Percentiles rank a stretch among this genome's conserved stretches.
Evolutionary conservation across 257 asterid genomes (phyloP).

Genomic region (Euphrasia confusa): DNA sequence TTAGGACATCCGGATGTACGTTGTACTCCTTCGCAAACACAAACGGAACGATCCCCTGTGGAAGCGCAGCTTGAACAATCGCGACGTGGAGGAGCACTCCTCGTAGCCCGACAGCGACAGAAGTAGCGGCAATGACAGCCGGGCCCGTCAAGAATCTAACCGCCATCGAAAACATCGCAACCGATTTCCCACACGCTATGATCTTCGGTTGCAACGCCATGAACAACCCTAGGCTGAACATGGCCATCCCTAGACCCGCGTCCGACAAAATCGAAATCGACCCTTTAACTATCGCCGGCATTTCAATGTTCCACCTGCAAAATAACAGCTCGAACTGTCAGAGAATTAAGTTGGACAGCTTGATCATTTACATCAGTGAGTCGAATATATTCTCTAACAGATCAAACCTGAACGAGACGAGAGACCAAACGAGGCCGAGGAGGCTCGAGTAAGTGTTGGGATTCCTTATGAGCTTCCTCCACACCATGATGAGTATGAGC

Average conservation of each 20-base stretch:
- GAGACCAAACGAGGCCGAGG: constrained; percentile 56
- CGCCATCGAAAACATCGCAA: constrained; percentile 69
- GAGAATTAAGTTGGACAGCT: too few species aligned
- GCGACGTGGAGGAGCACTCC: constrained; percentile 66
- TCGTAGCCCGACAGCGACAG: constrained; percentile 72
- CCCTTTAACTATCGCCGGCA: constrained; percentile 62
- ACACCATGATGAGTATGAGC: constrained; percentile 63
- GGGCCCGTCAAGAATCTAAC: constrained; percentile 87
- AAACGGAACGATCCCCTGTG: constrained; percentile 42
- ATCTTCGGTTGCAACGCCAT: constrained; percentile 36
- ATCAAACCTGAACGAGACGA: constrained; percentile 51
- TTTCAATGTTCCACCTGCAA: constrained; percentile 57
- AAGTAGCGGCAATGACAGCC: constrained; percentile 82
- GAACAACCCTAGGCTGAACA: constrained; percentile 80
- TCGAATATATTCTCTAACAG: too few species aligned
- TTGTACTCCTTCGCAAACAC: constrained; percentile 18
- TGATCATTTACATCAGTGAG: too few species aligned
- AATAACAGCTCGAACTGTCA: too few species aligned
- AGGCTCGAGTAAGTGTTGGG: constrained; percentile 76
- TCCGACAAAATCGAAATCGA: constrained; percentile 66
- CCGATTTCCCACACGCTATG: constrained; percentile 69
- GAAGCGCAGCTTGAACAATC: constrained; percentile 62
- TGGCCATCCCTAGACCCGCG: constrained; percentile 81
- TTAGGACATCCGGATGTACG: constrained; percentile 37
- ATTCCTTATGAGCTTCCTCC: constrained; percentile 70